Percentiles rank a stretch among this genome's conserved stretches.
These are phyloP conservation scores for Colletotrichum lupini DNA, from an alignment of 2,329 filamentous ascomycete species.

Conservation along the genomic window DNA sequence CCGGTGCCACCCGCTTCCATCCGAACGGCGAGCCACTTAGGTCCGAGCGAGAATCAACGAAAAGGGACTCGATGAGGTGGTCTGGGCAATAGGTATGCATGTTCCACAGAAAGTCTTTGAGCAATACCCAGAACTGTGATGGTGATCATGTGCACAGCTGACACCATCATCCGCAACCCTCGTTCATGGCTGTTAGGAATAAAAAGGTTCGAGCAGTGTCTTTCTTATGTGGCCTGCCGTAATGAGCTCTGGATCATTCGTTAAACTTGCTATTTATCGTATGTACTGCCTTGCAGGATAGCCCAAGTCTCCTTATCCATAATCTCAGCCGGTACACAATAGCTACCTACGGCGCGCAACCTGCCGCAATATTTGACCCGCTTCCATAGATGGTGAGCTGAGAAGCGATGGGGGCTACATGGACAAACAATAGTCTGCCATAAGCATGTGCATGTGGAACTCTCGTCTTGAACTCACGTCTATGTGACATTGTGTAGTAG, in stretches of 20 bases:
- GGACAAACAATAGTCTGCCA: background rate
- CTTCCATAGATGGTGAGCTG: background rate
- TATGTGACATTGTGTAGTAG: background rate
- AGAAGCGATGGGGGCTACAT: background rate
- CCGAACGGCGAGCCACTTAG: conserved; percentile 3
- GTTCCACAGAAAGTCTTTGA: background rate
- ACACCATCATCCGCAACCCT: background rate
- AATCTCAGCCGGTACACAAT: background rate
- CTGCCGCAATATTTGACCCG: background rate
- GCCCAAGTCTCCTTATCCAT: background rate
- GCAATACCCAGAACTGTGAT: background rate
- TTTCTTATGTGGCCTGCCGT: background rate
- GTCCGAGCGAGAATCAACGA: background rate
- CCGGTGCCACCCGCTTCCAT: conserved; percentile 32
- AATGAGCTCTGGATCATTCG: background rate
- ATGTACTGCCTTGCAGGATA: background rate
- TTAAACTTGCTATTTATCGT: background rate
- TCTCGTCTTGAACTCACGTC: background rate
- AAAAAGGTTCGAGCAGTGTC: background rate
- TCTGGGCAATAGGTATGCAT: background rate
- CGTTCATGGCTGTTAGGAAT: too few relatives aligned
- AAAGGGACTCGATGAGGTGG: background rate
- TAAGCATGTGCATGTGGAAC: background rate
- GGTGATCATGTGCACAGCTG: background rate
- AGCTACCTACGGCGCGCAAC: background rate